Evolutionary conservation across 2,329 filamentous ascomycete species (phyloP).

Genomic region (Xylaria arbuscula): DNA sequence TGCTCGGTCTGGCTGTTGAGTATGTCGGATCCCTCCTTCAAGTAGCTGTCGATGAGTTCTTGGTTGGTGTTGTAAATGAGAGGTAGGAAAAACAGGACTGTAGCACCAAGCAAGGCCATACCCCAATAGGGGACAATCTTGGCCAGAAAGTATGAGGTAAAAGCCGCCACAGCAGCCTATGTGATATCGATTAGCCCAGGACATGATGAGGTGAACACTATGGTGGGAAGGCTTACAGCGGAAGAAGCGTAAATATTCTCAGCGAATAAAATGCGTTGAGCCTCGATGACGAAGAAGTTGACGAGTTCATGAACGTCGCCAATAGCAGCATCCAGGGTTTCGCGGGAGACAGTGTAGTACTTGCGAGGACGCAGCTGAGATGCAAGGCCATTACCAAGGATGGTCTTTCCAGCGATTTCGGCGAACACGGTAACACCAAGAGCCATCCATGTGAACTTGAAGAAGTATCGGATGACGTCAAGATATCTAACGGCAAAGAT

Average conservation of each 20-base stretch:
- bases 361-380: constrained; percentile 74
- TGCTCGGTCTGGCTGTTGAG: constrained; percentile 72
- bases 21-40: constrained; percentile 67
- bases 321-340: constrained; percentile 69
- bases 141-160: constrained; percentile 74
- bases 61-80: constrained; percentile 75
- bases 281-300: constrained; percentile 79
- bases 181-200: constrained; percentile 15
- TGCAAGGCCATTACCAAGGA: constrained; percentile 70
- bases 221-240: constrained; percentile 60
- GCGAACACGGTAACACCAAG: constrained; percentile 69
- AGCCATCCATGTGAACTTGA: constrained; percentile 73
- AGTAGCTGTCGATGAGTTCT: constrained; percentile 73
- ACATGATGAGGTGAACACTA: background rate
- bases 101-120: constrained; percentile 69
- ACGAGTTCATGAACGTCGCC: constrained; percentile 74
- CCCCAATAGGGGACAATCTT: constrained; percentile 79
- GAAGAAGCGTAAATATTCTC: constrained; percentile 72
- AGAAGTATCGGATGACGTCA: constrained; percentile 71
- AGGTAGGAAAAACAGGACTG: constrained; percentile 69
- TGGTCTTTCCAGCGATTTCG: constrained; percentile 69
- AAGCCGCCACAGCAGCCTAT: constrained; percentile 69
- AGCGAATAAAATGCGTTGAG: constrained; percentile 74
- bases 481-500: constrained; percentile 75
- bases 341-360: constrained; percentile 74